phyloP scores from a whole-genome alignment of 228 moss, liverwort and hornwort genomes.

The Sphagnum fallax region DNA sequence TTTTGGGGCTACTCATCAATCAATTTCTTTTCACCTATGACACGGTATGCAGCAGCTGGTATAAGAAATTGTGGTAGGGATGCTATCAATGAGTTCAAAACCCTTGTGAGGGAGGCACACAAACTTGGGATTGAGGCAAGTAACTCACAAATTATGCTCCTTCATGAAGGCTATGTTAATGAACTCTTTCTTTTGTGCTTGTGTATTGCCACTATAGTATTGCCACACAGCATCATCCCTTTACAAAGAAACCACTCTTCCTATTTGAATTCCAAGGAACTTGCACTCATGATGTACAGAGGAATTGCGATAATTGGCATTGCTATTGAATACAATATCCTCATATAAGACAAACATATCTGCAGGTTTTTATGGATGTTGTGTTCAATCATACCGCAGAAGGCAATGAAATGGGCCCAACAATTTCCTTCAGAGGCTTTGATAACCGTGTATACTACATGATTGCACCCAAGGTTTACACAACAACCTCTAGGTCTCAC shows the following conservation, averaged over 20 bases:
- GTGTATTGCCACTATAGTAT: no score
- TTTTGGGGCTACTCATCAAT: slow-evolving; percentile 92
- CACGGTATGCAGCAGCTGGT: slow-evolving; percentile 77
- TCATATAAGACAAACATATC: no score
- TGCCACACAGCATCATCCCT: no score
- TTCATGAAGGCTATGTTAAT: no score
- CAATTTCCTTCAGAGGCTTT: slow-evolving; percentile 80
- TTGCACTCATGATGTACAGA: no score
- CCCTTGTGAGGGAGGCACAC: slow-evolving; percentile 71
- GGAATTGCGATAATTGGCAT: no score
- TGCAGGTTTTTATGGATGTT: slow-evolving; percentile 82
- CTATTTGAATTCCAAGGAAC: no score
- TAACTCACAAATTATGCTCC: background rate
- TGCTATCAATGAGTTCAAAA: slow-evolving; percentile 87
- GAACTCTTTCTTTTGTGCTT: no score
- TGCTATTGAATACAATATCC: no score
- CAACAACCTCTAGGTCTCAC: background rate
- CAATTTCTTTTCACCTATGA: slow-evolving; percentile 88
- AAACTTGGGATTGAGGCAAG: slow-evolving; percentile 87
- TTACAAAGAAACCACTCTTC: no score
- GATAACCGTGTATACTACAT: slow-evolving; percentile 86
- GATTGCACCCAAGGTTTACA: slow-evolving; percentile 78
- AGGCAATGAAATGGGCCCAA: slow-evolving; percentile 90
- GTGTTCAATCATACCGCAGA: slow-evolving; percentile 92
- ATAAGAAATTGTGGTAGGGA: slow-evolving; percentile 72